Percentiles rank a stretch among this genome's conserved stretches.
Conservation (phyloP, 2,329 filamentous ascomycete genomes). For the Sordariomycetes sp. region DNA sequence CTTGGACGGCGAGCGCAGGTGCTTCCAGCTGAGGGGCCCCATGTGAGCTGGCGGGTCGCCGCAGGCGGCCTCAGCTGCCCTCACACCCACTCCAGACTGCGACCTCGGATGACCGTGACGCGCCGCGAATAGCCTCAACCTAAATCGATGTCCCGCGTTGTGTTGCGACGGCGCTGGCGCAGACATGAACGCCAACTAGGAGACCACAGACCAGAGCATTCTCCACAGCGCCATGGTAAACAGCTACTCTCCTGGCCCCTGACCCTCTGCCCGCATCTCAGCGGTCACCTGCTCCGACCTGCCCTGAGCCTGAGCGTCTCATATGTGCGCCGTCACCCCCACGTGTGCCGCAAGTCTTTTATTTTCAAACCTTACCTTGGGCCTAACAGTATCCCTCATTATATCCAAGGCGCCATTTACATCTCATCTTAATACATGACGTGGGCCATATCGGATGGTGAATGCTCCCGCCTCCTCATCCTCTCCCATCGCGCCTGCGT, state of each 20-base stretch:
- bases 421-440: background rate
- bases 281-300: background rate
- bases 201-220: too few species aligned
- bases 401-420: background rate
- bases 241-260: background rate
- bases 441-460: background rate
- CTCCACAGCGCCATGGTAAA: background rate
- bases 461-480: background rate
- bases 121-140: background rate
- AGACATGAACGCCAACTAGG: background rate
- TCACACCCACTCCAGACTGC: background rate
- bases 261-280: background rate
- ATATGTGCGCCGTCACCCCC: background rate
- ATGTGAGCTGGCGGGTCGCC: too few species aligned
- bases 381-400: background rate
- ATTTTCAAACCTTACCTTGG: background rate
- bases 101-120: background rate
- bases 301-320: background rate
- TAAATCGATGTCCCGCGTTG: background rate
- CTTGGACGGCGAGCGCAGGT: background rate
- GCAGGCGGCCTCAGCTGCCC: background rate
- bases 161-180: background rate
- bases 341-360: background rate
- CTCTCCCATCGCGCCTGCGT: background rate
- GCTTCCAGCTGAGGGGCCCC: too few species aligned